Conservation (phyloP, 441 rosid genomes). For the Bocquillonia castaneifolia region DNA sequence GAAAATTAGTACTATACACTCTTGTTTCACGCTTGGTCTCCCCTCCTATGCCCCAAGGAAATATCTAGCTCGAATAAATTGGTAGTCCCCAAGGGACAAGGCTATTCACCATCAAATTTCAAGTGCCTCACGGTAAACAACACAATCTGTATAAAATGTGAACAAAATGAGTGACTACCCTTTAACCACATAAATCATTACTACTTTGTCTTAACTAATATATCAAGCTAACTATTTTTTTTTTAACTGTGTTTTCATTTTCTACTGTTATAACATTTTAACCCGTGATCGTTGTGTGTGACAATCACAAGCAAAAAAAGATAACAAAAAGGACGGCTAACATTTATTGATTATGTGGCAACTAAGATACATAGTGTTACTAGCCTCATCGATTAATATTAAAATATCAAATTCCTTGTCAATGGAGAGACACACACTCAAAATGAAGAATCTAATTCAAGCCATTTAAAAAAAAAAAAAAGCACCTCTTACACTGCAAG, state of each 20-base stretch:
- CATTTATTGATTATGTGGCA: background rate
- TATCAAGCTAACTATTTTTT: background rate
- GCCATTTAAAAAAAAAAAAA: background rate
- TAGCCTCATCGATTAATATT: background rate
- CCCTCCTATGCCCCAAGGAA: background rate
- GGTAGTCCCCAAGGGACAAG: background rate
- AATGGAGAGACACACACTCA: conserved; percentile 17
- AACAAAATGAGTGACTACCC: no score
- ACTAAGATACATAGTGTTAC: background rate
- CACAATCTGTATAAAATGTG: no score
- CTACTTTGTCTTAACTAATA: no score
- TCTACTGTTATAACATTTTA: background rate
- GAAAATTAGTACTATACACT: no score
- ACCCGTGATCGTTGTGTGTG: background rate
- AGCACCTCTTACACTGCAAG: background rate
- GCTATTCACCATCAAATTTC: no score
- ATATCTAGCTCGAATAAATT: background rate
- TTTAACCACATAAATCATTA: no score
- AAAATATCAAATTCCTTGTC: conserved; percentile 31
- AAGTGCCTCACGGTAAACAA: no score
- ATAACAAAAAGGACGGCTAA: background rate
- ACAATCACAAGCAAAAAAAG: background rate
- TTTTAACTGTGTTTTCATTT: background rate
- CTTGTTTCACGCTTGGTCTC: background rate
- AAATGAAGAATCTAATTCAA: conserved; percentile 21